phyloP scores from a whole-genome alignment of 805 yeast genomes.

The Candida odintsovae region DNA sequence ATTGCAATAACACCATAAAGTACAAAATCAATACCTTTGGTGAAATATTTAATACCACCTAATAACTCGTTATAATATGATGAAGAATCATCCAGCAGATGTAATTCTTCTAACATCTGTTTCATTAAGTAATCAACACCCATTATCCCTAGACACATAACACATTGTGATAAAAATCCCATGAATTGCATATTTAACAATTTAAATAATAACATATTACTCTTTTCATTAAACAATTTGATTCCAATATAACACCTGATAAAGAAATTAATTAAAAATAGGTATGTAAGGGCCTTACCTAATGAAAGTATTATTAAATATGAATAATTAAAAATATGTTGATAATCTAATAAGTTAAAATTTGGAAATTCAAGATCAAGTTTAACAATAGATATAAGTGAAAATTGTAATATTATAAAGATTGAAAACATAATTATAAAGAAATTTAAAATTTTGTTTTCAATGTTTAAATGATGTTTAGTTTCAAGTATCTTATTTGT shows the following conservation, averaged over 20 bases:
- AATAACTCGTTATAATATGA: slow-evolving; percentile 2
- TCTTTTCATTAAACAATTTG: slow-evolving; percentile 11
- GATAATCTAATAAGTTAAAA: slow-evolving; percentile 4
- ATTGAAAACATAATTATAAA: slow-evolving; percentile 13
- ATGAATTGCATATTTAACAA: slow-evolving; percentile 16
- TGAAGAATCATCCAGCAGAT: not conserved
- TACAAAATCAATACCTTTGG: slow-evolving; percentile 7
- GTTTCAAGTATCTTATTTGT: slow-evolving; percentile 14
- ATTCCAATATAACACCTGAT: slow-evolving; percentile 17
- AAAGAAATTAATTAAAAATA: slow-evolving; percentile 14
- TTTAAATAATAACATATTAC: slow-evolving; percentile 14
- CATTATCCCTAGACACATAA: slow-evolving; percentile 10
- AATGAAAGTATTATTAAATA: slow-evolving; percentile 8
- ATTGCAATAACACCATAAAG: slow-evolving; percentile 10
- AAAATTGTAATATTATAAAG: slow-evolving; percentile 13
- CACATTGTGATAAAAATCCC: slow-evolving; percentile 14
- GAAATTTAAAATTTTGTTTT: slow-evolving; percentile 14
- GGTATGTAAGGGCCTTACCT: slow-evolving; percentile 15
- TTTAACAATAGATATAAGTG: slow-evolving; percentile 13
- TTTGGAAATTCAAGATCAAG: slow-evolving; percentile 13
- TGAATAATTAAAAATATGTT: slow-evolving; percentile 11
- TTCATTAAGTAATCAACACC: slow-evolving; percentile 10
- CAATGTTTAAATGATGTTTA: slow-evolving; percentile 11
- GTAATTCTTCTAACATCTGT: not conserved
- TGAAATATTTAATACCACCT: slow-evolving; percentile 1